Evolutionary conservation across 805 yeast genomes (phyloP).

Genomic region (Starmerella floris): DNA sequence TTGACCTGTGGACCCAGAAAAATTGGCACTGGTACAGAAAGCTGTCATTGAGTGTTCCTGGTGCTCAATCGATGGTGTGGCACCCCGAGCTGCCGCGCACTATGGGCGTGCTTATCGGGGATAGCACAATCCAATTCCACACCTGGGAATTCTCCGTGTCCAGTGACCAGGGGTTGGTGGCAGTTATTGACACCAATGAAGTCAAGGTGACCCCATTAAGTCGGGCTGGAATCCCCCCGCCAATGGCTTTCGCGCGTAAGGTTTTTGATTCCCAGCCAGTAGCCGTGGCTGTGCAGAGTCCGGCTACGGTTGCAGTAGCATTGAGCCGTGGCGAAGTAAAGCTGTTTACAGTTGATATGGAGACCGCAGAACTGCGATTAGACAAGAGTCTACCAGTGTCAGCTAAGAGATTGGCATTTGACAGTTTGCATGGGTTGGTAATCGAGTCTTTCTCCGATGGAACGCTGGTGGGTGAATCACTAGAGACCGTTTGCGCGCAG

Average conservation of each 20-base stretch:
- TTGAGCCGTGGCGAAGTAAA: conserved; percentile 11
- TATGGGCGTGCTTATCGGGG: conserved; percentile 32
- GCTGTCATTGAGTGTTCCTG: conserved; percentile 43
- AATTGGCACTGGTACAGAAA: conserved; percentile 95
- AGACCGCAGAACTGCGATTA: conserved; percentile 1
- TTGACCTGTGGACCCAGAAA: conserved; percentile 84
- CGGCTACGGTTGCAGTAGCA: conserved; percentile 44
- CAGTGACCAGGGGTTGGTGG: conserved; percentile 59
- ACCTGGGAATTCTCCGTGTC: conserved; percentile 52
- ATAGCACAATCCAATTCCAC: conserved; percentile 7
- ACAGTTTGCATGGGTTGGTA: not conserved
- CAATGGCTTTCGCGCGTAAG: conserved; percentile 61
- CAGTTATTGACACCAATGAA: conserved; percentile 66
- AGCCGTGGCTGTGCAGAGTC: conserved; percentile 56
- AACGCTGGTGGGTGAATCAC: not conserved
- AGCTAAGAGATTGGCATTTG: not conserved
- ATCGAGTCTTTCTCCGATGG: not conserved
- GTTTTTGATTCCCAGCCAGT: conserved; percentile 46
- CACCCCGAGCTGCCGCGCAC: conserved; percentile 82
- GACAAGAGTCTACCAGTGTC: not conserved
- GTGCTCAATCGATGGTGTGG: conserved; percentile 35
- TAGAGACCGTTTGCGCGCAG: not conserved
- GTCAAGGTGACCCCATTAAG: conserved; percentile 70
- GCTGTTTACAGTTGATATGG: conserved; percentile 3
- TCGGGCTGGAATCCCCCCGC: conserved; percentile 88